phyloP scores from a whole-genome alignment of 2,329 filamentous ascomycete species.

The Aspergillus pseudoglaucus region DNA sequence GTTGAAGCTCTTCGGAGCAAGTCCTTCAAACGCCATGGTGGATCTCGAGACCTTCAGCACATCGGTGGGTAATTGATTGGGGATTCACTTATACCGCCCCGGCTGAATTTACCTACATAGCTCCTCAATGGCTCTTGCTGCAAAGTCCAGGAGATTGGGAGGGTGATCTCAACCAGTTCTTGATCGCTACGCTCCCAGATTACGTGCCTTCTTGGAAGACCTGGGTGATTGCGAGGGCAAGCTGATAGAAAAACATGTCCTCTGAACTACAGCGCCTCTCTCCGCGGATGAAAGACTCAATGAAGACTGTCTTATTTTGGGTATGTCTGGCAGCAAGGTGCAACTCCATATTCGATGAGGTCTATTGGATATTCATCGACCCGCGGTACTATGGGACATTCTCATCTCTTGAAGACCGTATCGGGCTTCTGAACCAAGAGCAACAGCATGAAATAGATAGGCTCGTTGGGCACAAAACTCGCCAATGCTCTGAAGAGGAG shows the following conservation, averaged over 20 bases:
- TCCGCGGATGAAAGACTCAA: too few relatives aligned
- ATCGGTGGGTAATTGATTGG: conserved; percentile 17
- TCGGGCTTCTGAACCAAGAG: too few relatives aligned
- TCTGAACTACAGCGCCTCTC: too few relatives aligned
- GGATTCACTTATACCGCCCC: conserved; percentile 19
- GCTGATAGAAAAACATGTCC: conserved; percentile 11
- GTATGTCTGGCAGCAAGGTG: too few relatives aligned
- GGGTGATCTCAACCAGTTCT: conserved; percentile 16
- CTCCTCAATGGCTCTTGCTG: conserved; percentile 20
- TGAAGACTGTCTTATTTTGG: too few relatives aligned
- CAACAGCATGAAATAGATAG: too few relatives aligned
- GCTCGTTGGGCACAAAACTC: too few relatives aligned
- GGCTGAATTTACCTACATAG: conserved; percentile 11
- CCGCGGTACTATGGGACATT: too few relatives aligned
- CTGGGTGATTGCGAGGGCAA: conserved; percentile 17
- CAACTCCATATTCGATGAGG: too few relatives aligned
- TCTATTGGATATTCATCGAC: too few relatives aligned
- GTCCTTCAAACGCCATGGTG: conserved; percentile 15
- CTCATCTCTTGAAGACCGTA: too few relatives aligned
- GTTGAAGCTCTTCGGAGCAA: conserved; percentile 16
- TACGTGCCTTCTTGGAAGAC: conserved; percentile 18
- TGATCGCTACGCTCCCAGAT: conserved; percentile 17
- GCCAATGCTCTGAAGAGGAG: too few relatives aligned
- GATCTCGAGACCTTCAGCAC: conserved; percentile 6
- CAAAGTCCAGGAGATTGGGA: conserved; percentile 18